Base-by-base conservation (phyloP, 352 stramenopile species). In the Phytophthora aleatoria region DNA sequence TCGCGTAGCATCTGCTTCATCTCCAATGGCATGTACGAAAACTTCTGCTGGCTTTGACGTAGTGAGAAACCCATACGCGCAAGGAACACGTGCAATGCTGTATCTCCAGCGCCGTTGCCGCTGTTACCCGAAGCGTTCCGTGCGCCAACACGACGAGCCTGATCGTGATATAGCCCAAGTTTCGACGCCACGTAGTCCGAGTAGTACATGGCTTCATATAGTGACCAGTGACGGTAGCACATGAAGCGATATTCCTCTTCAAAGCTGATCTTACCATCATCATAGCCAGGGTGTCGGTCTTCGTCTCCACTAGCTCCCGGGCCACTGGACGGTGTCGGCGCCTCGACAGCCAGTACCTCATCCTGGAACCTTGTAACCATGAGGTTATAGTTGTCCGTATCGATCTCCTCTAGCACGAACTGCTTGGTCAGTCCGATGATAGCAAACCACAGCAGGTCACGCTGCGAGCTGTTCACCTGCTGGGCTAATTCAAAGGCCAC, bases 11-110 rank as follows among this genome's bases (percentile, higher is more conserved):
- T 89, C 59, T 94, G 82, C 70, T 97, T 97, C 72, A 98, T 87
- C 51, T 90, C 78, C 1, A 94, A 74, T 11, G 89, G 95, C 91
- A 99, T 98, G 83, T 99, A 99, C 12, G 87, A 88, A 77, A 92
- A 95, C 57, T 97, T 98, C 64, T 99, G 97, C 60, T 97, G 84
- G 68, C 94, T 99, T 69, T 98, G 85, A 28, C 96, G 88, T 16
- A 99, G 71, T 1, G 93, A 98, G 62, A 98, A 97, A 9, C 97
- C 97, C 96, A 99, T 99, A 56, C 98, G 98, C 4, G 97, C 97
- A 26, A 99, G 77, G 61, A 99, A 91, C 47, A 99, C 92, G 61
- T 97, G 84, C 26, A 98, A 71, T 11, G 79, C 75, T 7, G 87
- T 91, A 53, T 94, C 85, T 26, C 90, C 88, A 9, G 78, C 62